Conservation (phyloP, 306 rosid genomes). For the Vigna radiata region DNA sequence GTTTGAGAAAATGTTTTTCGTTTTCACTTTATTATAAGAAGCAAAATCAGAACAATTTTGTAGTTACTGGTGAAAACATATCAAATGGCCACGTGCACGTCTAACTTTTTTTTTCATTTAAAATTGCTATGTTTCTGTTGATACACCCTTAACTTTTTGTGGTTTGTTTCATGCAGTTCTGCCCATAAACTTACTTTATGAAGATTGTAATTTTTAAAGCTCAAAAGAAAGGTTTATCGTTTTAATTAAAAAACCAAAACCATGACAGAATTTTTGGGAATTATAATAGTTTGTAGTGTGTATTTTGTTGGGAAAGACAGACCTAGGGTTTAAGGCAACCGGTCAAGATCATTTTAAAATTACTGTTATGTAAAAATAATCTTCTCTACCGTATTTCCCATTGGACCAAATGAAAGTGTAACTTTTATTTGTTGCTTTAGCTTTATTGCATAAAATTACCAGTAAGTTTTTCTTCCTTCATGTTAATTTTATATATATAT, state of each 20-base stretch:
- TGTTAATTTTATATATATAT: neutral
- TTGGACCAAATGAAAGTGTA: constrained; percentile 32
- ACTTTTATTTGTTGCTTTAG: constrained; percentile 34
- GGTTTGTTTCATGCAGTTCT: constrained; percentile 4
- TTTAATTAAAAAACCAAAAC: neutral
- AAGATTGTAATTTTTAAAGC: constrained; percentile 7
- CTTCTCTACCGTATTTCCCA: constrained; percentile 19
- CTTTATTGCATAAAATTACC: constrained; percentile 25
- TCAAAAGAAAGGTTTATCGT: neutral
- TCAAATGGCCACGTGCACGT: neutral
- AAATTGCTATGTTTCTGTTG: neutral
- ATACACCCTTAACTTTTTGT: constrained; percentile 12
- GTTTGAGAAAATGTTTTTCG: neutral
- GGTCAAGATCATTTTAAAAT: constrained; percentile 32
- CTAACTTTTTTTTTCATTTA: neutral
- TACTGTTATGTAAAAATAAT: constrained; percentile 22
- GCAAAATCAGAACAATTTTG: neutral
- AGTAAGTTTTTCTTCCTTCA: constrained; percentile 1
- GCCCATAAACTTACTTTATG: constrained; percentile 19
- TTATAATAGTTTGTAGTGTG: constrained; percentile 7
- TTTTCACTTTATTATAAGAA: neutral
- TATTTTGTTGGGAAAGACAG: constrained; percentile 24
- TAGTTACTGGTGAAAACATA: neutral
- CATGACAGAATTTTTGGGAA: neutral
- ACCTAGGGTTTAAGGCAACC: constrained; percentile 1